Percentiles rank a stretch among this genome's conserved stretches.
Conservation (phyloP, 2,329 filamentous ascomycete genomes). For the Aspergillus candidus region DNA sequence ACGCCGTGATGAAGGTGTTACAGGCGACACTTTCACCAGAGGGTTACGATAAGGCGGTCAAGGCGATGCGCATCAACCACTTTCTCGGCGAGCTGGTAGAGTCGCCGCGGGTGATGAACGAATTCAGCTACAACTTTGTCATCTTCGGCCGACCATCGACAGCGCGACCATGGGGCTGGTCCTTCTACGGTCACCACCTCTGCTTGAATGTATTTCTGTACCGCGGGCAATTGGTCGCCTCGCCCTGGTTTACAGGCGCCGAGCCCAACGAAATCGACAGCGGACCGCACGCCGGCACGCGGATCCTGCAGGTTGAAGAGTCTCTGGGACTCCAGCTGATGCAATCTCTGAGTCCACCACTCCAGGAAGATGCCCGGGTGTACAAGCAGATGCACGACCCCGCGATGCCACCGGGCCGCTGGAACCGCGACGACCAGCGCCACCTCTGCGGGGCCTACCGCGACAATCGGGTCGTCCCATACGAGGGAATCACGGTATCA, state of each 20-base stretch:
- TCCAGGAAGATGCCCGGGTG: constrained; percentile 49
- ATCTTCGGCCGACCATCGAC: constrained; percentile 60
- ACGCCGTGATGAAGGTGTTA: constrained; percentile 52
- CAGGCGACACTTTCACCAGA: constrained; percentile 57
- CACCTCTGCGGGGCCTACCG: constrained; percentile 72
- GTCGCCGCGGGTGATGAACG: constrained; percentile 60
- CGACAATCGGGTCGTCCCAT: constrained; percentile 71
- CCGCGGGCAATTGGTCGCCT: constrained; percentile 59
- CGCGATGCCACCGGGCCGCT: constrained; percentile 56
- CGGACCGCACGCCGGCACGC: constrained; percentile 57
- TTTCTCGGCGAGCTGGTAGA: constrained; percentile 65
- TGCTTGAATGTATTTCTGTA: constrained; percentile 67
- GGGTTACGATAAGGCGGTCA: constrained; percentile 64
- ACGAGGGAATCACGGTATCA: constrained; percentile 58
- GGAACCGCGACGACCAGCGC: constrained; percentile 76
- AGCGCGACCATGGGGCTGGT: constrained; percentile 61
- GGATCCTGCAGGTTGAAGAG: constrained; percentile 62
- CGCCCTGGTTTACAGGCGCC: constrained; percentile 72
- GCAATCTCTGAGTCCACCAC: constrained; percentile 50
- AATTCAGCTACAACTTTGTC: constrained; percentile 70
- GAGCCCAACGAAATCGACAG: constrained; percentile 70
- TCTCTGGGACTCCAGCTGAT: constrained; percentile 61
- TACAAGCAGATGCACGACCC: constrained; percentile 59
- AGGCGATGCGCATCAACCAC: constrained; percentile 67
- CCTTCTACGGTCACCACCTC: constrained; percentile 73